Conservation (phyloP, 108 stramenopile species). For the Cyclostephanos tholiformis region DNA sequence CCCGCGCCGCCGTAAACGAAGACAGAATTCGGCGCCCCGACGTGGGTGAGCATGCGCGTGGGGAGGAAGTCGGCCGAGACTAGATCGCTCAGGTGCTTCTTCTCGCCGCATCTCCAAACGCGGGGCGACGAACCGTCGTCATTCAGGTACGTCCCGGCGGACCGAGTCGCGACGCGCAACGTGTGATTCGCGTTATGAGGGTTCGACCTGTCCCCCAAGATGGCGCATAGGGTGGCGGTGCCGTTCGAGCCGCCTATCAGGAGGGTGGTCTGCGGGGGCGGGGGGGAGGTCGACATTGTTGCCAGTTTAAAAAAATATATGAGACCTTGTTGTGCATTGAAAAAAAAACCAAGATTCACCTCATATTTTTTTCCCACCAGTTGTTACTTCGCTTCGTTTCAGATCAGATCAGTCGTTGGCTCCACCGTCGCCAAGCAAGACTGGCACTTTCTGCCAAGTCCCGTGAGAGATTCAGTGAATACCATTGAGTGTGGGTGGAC, state of each 20-base stretch:
- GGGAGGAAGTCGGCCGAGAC: slow-evolving; percentile 48
- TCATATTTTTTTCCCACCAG: no score
- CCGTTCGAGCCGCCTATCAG: slow-evolving; percentile 59
- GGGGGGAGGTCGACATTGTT: not conserved
- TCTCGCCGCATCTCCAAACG: slow-evolving; percentile 48
- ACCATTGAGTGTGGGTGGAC: no score
- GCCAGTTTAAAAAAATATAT: not conserved
- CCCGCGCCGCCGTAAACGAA: slow-evolving; percentile 43
- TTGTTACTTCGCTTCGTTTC: no score
- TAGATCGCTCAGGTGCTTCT: slow-evolving; percentile 45
- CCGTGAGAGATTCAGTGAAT: no score
- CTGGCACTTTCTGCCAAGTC: no score
- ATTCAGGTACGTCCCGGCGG: slow-evolving; percentile 35
- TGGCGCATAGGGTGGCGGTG: slow-evolving; percentile 52
- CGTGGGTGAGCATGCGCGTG: slow-evolving; percentile 37
- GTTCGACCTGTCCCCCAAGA: slow-evolving; percentile 54
- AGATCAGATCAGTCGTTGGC: no score
- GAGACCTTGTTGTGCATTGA: no score
- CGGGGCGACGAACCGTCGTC: slow-evolving; percentile 15
- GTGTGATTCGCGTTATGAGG: slow-evolving; percentile 39
- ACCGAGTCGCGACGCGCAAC: slow-evolving; percentile 48
- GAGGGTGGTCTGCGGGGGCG: slow-evolving; percentile 47
- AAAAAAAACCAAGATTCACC: no score
- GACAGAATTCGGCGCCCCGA: slow-evolving; percentile 46
- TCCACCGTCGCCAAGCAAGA: no score